Conservation (phyloP, 2,329 filamentous ascomycete genomes). For the Hirsutella thompsonii region DNA sequence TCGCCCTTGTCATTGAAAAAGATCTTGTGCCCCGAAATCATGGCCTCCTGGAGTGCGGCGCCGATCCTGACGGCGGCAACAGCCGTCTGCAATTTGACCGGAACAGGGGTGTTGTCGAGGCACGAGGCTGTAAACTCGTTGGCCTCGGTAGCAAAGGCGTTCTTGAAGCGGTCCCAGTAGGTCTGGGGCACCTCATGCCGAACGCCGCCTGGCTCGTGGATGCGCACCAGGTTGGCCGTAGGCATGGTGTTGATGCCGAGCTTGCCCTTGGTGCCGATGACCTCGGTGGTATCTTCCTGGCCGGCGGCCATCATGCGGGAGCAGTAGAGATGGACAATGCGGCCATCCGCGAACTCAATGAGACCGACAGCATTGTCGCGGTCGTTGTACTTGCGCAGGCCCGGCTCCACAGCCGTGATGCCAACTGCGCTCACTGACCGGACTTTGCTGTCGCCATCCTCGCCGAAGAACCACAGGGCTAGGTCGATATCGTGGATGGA, state of each 20-base stretch:
- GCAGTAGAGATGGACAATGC: conserved; percentile 51
- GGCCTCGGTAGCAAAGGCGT: conserved; percentile 50
- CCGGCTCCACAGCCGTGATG: conserved; percentile 15
- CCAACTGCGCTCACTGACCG: conserved; percentile 15
- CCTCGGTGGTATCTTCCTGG: conserved; percentile 54
- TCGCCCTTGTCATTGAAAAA: conserved; percentile 33
- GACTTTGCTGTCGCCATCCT: conserved; percentile 11
- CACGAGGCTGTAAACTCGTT: conserved; percentile 49
- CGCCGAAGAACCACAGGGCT: conserved; percentile 16
- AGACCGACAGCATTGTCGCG: conserved; percentile 31
- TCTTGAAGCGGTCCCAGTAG: conserved; percentile 50
- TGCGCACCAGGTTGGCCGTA: conserved; percentile 37
- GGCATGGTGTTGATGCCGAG: conserved; percentile 47
- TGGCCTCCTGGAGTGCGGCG: conserved; percentile 41
- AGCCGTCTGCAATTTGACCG: conserved; percentile 42
- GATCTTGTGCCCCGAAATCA: conserved; percentile 42
- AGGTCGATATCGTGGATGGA: conserved; percentile 51
- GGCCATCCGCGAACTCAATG: conserved; percentile 51
- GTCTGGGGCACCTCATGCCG: conserved; percentile 45
- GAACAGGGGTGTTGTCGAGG: conserved; percentile 40
- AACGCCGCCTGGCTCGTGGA: conserved; percentile 33
- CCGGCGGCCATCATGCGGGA: conserved; percentile 56
- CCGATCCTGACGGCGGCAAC: conserved; percentile 49
- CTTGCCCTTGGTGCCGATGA: conserved; percentile 55
- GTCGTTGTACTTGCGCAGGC: conserved; percentile 14